Evolutionary conservation across 208 protist species (phyloP).

Genomic region (Hexamita inflata): DNA sequence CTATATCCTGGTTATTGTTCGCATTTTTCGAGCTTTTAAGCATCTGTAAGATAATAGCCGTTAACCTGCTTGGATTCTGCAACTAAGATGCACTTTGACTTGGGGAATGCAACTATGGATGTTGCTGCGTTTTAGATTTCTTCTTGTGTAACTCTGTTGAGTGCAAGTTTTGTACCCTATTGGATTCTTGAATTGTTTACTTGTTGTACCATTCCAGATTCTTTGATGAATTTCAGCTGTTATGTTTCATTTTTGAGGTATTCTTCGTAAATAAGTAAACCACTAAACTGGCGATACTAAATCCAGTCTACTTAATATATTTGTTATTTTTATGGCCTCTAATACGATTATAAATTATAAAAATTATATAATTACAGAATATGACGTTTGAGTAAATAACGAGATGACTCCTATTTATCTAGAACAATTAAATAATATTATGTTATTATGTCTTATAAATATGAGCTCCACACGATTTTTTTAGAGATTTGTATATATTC

Average conservation of each 20-base stretch:
- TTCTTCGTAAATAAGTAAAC: not conserved
- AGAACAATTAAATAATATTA: no score
- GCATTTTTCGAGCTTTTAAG: not conserved
- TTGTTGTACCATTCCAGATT: not conserved
- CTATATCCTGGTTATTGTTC: not conserved
- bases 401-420: no score
- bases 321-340: no score
- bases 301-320: no score
- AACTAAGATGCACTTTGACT: not conserved
- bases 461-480: no score
- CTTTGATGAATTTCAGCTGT: not conserved
- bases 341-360: no score
- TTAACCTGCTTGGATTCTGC: not conserved
- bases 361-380: no score
- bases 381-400: no score
- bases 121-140: not conserved
- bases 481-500: no score
- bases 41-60: not conserved
- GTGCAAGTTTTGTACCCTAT: not conserved
- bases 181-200: not conserved
- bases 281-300: no score
- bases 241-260: not conserved
- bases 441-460: no score
- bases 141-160: not conserved
- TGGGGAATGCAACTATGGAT: not conserved